Evolutionary conservation across 169 alveolate genomes (phyloP).

Genomic region (Cryptosporidium ubiquitum): DNA sequence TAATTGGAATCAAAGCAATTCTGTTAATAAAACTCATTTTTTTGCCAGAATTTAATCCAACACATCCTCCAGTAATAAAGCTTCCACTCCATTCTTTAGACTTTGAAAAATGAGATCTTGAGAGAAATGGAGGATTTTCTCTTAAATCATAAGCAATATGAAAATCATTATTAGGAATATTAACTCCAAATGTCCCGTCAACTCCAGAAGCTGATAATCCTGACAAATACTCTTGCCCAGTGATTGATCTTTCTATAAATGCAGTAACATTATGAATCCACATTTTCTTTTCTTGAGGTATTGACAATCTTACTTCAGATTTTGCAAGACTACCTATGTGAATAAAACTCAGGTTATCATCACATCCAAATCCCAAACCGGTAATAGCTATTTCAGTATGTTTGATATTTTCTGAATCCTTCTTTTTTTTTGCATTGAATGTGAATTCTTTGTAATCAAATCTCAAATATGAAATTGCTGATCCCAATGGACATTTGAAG

Average conservation of each 20-base stretch:
- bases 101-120: background rate
- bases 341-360: slow-evolving; percentile 59
- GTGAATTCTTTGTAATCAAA: slow-evolving; percentile 32
- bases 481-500: slow-evolving; percentile 58
- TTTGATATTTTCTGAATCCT: background rate
- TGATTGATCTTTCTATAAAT: slow-evolving; percentile 27
- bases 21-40: slow-evolving; percentile 7
- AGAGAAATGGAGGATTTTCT: background rate
- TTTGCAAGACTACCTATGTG: slow-evolving; percentile 38
- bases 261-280: slow-evolving; percentile 43
- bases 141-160: slow-evolving; percentile 1
- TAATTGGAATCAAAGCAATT: slow-evolving; percentile 44
- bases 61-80: slow-evolving; percentile 68
- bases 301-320: background rate
- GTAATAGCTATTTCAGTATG: slow-evolving; percentile 61
- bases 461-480: slow-evolving; percentile 29
- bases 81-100: slow-evolving; percentile 57
- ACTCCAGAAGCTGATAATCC: slow-evolving; percentile 40
- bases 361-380: slow-evolving; percentile 68
- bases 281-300: slow-evolving; percentile 54
- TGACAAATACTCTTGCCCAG: slow-evolving; percentile 55
- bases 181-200: slow-evolving; percentile 49
- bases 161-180: background rate
- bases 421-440: slow-evolving; percentile 39
- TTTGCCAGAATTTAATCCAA: slow-evolving; percentile 10